Evolutionary conservation across 768 basidiomycete genomes (phyloP), one percentile per base, ranked within the genome.

Genomic region (Leccinellum luteum): DNA sequence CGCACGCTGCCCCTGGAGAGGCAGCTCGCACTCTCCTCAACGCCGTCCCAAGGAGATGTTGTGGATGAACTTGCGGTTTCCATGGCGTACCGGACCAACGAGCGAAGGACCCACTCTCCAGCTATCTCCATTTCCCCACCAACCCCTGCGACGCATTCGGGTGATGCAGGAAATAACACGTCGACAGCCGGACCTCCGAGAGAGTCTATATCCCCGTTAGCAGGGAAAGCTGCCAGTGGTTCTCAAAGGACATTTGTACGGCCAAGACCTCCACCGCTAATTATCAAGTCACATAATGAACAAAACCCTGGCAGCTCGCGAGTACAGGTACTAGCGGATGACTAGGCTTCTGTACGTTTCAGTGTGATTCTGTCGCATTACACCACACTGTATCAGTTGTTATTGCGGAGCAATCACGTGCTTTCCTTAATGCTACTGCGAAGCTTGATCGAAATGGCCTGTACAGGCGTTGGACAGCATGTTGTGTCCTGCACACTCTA

Each of bases 181-280:
- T 50, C 67, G 19, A 68, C 67, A 19, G 56, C 64, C 12, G 56
- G 53, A 17, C 71, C 70, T 31, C 69, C 68, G 50, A 49, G 32
- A 23, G 62, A 64, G 17, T 76, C 78, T 21, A 64, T 64, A 23
- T 56, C 54, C 21, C 34, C 25, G 28, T 28, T 61, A 13, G 54
- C 54, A 50, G 62, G 60, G 12, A 64, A 59, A 19, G 52, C 17
- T 52, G 50, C 19, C 41, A 43, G 55, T 48, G 52, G 64, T 31
- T 59, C 38, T 57, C 64, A 68, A 28, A 69, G 59, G 54, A 60
- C 58, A 38, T 73, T 70, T 62, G 77, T 79, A 56, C 71, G 74
- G 49, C 79, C 76, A 52, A 67, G 81, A 60, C 75, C 78, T 21
- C 75, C 81, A 30, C 80, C 78, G n/a, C 59, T 72, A 13, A 44